Evolutionary conservation across 1,139 yeast genomes (phyloP).

Genomic region (Kurtzmaniella quercitrusa): DNA sequence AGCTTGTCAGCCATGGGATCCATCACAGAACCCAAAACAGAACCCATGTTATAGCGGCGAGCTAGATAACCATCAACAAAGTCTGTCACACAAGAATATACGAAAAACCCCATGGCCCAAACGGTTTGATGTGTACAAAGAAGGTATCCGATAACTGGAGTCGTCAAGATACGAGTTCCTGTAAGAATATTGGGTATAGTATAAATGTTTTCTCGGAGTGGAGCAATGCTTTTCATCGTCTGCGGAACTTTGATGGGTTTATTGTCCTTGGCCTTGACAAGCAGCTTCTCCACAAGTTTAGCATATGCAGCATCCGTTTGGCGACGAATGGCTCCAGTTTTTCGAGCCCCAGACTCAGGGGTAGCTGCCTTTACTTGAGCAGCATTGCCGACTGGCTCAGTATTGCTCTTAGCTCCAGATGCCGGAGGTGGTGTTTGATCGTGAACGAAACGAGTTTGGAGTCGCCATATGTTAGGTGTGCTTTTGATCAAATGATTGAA

Average conservation of each 20-base stretch:
- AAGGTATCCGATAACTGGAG: slow-evolving; percentile 82
- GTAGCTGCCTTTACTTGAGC: neutral
- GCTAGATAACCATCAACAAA: slow-evolving; percentile 91
- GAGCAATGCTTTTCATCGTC: neutral
- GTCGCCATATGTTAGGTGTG: neutral
- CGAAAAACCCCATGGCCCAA: slow-evolving; percentile 68
- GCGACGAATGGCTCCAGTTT: neutral
- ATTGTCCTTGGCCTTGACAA: neutral
- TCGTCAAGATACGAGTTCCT: slow-evolving; percentile 65
- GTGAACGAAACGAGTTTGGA: neutral
- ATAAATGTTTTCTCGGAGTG: slow-evolving; percentile 50
- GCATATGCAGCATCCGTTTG: neutral
- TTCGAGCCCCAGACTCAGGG: neutral
- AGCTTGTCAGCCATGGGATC: slow-evolving; percentile 97
- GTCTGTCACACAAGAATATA: slow-evolving; percentile 87
- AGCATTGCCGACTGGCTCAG: neutral
- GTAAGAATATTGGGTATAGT: slow-evolving; percentile 87
- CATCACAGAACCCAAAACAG: slow-evolving; percentile 83
- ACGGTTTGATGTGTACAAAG: slow-evolving; percentile 59
- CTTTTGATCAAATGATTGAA: neutral
- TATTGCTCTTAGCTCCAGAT: neutral
- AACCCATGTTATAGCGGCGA: slow-evolving; percentile 67
- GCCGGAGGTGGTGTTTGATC: neutral
- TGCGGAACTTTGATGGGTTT: slow-evolving; percentile 1
- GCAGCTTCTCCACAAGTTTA: neutral